Conservation (phyloP, 2,329 filamentous ascomycete genomes). For the Iodosphaeria phyllophila region DNA sequence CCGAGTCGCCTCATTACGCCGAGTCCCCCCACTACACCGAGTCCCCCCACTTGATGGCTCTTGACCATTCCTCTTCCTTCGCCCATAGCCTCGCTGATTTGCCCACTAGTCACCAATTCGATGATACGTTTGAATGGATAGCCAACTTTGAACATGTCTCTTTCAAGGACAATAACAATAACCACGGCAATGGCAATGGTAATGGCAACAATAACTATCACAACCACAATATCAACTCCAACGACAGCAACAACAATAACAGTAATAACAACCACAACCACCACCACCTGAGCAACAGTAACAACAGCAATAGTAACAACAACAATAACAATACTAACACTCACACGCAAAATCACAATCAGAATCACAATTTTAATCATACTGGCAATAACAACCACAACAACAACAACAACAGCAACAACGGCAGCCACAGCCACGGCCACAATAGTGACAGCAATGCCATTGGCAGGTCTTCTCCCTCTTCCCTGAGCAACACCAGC, state of each 20-base stretch:
- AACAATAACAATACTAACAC: too few relatives aligned
- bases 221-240: too few relatives aligned
- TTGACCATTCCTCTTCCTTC: constrained; percentile 45
- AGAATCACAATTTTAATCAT: constrained; percentile 2
- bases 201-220: too few relatives aligned
- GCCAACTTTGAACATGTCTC: constrained; percentile 65
- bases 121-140: constrained; percentile 69
- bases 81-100: constrained; percentile 37
- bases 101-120: constrained; percentile 37
- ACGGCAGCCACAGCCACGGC: too few relatives aligned
- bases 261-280: constrained; percentile 69
- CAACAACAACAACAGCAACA: too few relatives aligned
- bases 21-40: constrained; percentile 70
- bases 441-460: constrained; percentile 59
- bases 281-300: too few relatives aligned
- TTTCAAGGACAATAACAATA: constrained; percentile 12
- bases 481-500: constrained; percentile 86
- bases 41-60: constrained; percentile 46
- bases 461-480: constrained; percentile 85
- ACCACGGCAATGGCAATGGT: too few relatives aligned
- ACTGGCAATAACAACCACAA: too few relatives aligned
- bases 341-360: too few relatives aligned
- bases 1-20: constrained; percentile 55
- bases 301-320: too few relatives aligned
- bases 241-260: too few relatives aligned